Evolutionary conservation across 495 filamentous ascomycete genomes (phyloP).

Genomic region (Penicillium arizonense): DNA sequence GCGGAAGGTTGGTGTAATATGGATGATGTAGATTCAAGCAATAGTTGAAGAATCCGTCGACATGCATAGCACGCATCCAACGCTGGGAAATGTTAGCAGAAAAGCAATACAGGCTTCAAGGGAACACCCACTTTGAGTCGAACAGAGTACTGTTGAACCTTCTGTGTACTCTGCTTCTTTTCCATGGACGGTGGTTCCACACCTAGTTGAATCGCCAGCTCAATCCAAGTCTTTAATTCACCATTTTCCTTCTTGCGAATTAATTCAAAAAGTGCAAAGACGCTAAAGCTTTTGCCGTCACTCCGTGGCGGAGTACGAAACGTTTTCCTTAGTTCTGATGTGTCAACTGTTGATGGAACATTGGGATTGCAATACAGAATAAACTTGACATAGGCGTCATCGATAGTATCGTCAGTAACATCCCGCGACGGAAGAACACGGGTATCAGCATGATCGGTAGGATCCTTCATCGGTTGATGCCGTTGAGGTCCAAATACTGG

Average conservation of each 20-base stretch:
- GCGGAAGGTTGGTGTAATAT: constrained; percentile 84
- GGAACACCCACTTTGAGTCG: constrained; percentile 70
- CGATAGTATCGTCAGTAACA: constrained; percentile 72
- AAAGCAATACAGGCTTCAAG: background rate
- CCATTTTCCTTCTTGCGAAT: constrained; percentile 80
- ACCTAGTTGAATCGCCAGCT: constrained; percentile 83
- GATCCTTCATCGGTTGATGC: constrained; percentile 31
- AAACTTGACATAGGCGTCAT: constrained; percentile 84
- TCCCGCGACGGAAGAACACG: constrained; percentile 63
- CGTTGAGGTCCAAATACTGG: constrained; percentile 36
- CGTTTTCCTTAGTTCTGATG: constrained; percentile 69
- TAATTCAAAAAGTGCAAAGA: constrained; percentile 76
- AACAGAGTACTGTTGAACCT: constrained; percentile 96
- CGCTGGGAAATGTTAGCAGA: constrained; percentile 51
- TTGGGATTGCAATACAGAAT: constrained; percentile 90
- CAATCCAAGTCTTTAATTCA: constrained; percentile 95
- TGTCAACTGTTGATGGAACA: constrained; percentile 68
- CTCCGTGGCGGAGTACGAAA: constrained; percentile 87
- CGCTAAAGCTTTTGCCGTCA: constrained; percentile 88
- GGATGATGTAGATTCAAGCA: constrained; percentile 73
- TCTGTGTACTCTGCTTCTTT: constrained; percentile 92
- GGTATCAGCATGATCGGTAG: constrained; percentile 34
- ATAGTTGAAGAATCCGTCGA: constrained; percentile 96
- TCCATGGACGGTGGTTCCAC: constrained; percentile 82
- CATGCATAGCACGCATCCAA: constrained; percentile 98